phyloP scores from a whole-genome alignment of 345 rosid genomes.

The Aquilaria malaccensis region DNA sequence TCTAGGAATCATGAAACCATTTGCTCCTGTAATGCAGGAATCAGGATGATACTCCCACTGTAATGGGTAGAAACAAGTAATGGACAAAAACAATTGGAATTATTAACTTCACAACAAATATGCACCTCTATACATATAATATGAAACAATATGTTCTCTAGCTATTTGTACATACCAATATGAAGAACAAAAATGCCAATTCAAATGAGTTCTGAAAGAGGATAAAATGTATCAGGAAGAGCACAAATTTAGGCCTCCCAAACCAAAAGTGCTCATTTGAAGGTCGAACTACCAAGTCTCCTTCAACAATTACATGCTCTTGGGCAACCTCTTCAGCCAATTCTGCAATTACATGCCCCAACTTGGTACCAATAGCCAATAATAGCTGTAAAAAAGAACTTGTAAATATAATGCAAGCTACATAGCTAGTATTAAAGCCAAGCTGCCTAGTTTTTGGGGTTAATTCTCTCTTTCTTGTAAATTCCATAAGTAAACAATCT shows the following conservation, averaged over 20 bases:
- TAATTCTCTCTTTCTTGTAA: no score
- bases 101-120: background rate
- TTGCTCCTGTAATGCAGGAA: conserved; percentile 76
- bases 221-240: conserved; percentile 62
- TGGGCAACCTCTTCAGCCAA: conserved; percentile 69
- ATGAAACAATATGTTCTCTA: background rate
- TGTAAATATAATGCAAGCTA: no score
- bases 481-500: no score
- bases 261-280: conserved; percentile 84
- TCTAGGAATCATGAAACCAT: conserved; percentile 52
- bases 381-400: conserved; percentile 37
- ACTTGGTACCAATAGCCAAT: conserved; percentile 67
- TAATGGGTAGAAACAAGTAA: conserved; percentile 1
- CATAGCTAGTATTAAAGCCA: no score
- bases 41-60: conserved; percentile 61
- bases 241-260: conserved; percentile 46
- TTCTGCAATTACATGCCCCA: conserved; percentile 66
- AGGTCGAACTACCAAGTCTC: conserved; percentile 67
- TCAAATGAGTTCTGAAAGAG: conserved; percentile 87
- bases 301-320: conserved; percentile 57
- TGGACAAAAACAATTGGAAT: background rate
- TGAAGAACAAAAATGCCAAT: conserved; percentile 72
- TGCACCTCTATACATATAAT: background rate
- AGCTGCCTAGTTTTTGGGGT: no score
- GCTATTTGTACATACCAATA: conserved; percentile 37